Percentiles rank a stretch among this genome's conserved stretches.
phyloP scores from a whole-genome alignment of 1,139 yeast species.

The Pichia sp. region DNA sequence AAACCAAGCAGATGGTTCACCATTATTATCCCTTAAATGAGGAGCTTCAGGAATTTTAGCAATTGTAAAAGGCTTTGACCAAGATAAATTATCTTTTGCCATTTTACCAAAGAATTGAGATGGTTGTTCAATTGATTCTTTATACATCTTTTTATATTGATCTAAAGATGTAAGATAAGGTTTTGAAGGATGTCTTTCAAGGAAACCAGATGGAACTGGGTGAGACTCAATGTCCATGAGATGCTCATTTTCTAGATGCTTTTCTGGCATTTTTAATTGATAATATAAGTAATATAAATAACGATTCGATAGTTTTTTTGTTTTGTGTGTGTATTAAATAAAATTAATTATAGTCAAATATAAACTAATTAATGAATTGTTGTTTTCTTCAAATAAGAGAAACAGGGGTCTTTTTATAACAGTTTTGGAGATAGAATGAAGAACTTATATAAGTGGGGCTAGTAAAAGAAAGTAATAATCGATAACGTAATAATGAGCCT shows the following conservation, averaged over 20 bases:
- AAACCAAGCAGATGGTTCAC: conserved; percentile 74
- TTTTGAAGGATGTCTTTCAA: conserved; percentile 42
- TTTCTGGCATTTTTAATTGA: conserved; percentile 17
- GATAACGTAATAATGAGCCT: no score
- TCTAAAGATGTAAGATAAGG: conserved; percentile 47
- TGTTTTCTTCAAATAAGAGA: not conserved
- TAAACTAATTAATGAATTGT: no score
- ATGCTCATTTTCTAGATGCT: conserved; percentile 29
- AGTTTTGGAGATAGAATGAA: not conserved
- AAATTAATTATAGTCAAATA: not conserved
- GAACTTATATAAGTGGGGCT: no score
- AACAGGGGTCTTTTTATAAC: not conserved
- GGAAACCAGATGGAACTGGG: conserved; percentile 53
- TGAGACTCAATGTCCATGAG: conserved; percentile 29
- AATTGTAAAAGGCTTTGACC: conserved; percentile 58
- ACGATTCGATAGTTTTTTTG: not conserved
- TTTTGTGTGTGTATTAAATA: not conserved
- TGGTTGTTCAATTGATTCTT: conserved; percentile 65
- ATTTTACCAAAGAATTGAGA: conserved; percentile 55
- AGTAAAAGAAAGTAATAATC: no score
- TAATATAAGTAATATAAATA: conserved; percentile 1
- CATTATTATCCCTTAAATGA: conserved; percentile 48
- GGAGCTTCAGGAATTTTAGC: conserved; percentile 50
- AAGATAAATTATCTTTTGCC: conserved; percentile 51
- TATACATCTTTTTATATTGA: conserved; percentile 54